Evolutionary conservation across 2,329 filamentous ascomycete species (phyloP).

Genomic region (Claviceps monticola): DNA sequence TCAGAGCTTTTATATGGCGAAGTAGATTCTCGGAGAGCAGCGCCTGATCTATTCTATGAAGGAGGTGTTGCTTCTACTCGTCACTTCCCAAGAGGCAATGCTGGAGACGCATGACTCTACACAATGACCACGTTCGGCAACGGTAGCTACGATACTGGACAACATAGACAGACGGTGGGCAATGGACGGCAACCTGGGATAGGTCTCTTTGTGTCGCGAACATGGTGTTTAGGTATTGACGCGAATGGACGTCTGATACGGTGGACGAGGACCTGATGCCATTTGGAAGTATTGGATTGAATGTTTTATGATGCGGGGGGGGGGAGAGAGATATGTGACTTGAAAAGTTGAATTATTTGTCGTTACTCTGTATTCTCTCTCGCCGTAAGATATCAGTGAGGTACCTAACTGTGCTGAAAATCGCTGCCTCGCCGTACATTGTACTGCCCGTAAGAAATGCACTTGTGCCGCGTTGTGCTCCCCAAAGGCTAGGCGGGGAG

Average conservation of each 20-base stretch:
- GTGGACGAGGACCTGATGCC: neutral
- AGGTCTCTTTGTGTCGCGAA: neutral
- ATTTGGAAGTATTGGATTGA: neutral
- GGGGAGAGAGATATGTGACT: neutral
- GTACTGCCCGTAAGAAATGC: too few relatives aligned
- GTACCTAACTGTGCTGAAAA: too few relatives aligned
- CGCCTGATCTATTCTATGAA: neutral
- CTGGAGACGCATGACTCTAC: neutral
- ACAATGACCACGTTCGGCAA: neutral
- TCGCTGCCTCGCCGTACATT: too few relatives aligned
- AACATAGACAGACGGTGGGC: neutral
- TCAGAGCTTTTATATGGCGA: slow-evolving; percentile 1
- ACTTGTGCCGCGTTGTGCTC: too few relatives aligned
- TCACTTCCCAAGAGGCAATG: neutral
- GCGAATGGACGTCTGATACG: neutral
- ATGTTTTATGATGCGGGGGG: too few relatives aligned
- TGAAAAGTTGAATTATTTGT: neutral
- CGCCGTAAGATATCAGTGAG: too few relatives aligned
- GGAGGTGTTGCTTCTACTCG: neutral
- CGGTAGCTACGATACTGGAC: neutral
- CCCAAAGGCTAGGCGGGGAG: neutral
- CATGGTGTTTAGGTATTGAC: neutral
- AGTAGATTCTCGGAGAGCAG: neutral
- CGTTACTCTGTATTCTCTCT: slow-evolving; percentile 2
- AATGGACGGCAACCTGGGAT: neutral